These are phyloP conservation scores for Paspalum notatum DNA, from an alignment of 176 grass and related monocot genomes.

Conservation along the genomic window DNA sequence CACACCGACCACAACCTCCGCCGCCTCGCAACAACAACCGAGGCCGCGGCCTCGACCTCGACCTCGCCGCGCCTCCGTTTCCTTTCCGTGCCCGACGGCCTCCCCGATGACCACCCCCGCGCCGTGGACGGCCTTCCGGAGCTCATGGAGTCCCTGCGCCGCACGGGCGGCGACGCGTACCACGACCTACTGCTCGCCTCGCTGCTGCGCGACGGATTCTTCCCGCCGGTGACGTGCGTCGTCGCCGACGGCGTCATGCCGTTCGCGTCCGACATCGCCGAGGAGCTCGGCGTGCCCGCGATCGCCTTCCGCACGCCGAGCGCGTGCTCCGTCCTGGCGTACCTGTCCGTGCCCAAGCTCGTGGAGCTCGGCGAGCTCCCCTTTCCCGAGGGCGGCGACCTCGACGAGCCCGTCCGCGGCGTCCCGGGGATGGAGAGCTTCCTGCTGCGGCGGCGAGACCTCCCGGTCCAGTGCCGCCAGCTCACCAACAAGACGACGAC, in stretches of 20 bases:
- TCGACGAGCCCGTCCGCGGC: slow-evolving; percentile 34
- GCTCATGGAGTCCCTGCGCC: slow-evolving; percentile 22
- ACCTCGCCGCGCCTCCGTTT: slow-evolving; percentile 47
- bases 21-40: too few relatives aligned
- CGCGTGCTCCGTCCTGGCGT: slow-evolving; percentile 36
- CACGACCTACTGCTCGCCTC: slow-evolving; percentile 34
- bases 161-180: neutral
- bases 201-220: neutral
- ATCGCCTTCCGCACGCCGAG: slow-evolving; percentile 53
- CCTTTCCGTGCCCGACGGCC: slow-evolving; percentile 52
- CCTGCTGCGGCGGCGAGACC: slow-evolving; percentile 41
- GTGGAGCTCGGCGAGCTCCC: slow-evolving; percentile 1
- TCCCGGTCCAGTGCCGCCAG: slow-evolving; percentile 19
- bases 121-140: slow-evolving; percentile 6
- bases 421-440: slow-evolving; percentile 44
- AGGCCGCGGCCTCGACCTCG: neutral
- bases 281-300: slow-evolving; percentile 54
- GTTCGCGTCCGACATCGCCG: slow-evolving; percentile 29
- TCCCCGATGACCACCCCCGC: slow-evolving; percentile 50
- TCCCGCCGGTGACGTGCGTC: slow-evolving; percentile 48
- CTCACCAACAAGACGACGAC: neutral
- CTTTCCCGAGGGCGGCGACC: slow-evolving; percentile 11
- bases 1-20: slow-evolving; percentile 48
- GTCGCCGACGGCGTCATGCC: slow-evolving; percentile 42
- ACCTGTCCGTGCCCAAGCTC: slow-evolving; percentile 35